Percentiles rank a stretch among this genome's conserved stretches.
These are phyloP conservation scores for Taphrina betulina DNA, from an alignment of 1,139 yeast genomes.

Conservation along the genomic window DNA sequence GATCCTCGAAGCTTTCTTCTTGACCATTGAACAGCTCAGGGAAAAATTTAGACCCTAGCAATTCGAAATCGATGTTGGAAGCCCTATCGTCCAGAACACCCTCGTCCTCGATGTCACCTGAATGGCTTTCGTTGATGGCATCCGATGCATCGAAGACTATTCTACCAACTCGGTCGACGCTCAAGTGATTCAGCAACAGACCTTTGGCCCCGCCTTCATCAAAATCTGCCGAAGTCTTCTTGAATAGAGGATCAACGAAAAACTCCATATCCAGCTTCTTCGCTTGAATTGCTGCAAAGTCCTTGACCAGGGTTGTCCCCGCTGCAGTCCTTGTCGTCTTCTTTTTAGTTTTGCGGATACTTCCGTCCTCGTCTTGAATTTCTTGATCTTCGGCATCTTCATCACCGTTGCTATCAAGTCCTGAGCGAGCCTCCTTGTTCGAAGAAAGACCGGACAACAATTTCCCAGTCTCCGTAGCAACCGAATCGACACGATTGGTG, in stretches of 20 bases:
- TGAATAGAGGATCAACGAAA: constrained; percentile 81
- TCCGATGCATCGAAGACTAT: constrained; percentile 59
- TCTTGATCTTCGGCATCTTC: constrained; percentile 41
- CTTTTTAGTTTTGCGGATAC: constrained; percentile 40
- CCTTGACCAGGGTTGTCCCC: constrained; percentile 53
- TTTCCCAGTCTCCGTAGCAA: constrained; percentile 85
- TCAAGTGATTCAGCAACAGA: constrained; percentile 67
- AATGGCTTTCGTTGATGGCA: constrained; percentile 34
- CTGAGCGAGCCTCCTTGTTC: constrained; percentile 42
- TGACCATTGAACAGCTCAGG: constrained; percentile 24
- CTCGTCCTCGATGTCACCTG: constrained; percentile 19
- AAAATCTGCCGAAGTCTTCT: constrained; percentile 84
- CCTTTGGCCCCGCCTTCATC: constrained; percentile 96
- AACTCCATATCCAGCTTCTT: constrained; percentile 75
- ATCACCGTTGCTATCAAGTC: constrained; percentile 38
- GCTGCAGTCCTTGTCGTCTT: constrained; percentile 42
- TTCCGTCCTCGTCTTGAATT: constrained; percentile 43
- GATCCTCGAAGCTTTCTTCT: constrained; percentile 8
- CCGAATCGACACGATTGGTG: constrained; percentile 84
- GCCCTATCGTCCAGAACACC: constrained; percentile 8
- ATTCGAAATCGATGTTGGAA: constrained; percentile 14
- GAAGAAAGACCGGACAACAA: constrained; percentile 68
- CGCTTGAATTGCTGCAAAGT: constrained; percentile 61
- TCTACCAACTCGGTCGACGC: constrained; percentile 57
- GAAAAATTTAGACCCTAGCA: constrained; percentile 30